A percentile compares a stretch with the other conserved stretches of the same genome.
Conservation (phyloP, 179 eudicot genomes). For the Carnegiea gigantea region DNA sequence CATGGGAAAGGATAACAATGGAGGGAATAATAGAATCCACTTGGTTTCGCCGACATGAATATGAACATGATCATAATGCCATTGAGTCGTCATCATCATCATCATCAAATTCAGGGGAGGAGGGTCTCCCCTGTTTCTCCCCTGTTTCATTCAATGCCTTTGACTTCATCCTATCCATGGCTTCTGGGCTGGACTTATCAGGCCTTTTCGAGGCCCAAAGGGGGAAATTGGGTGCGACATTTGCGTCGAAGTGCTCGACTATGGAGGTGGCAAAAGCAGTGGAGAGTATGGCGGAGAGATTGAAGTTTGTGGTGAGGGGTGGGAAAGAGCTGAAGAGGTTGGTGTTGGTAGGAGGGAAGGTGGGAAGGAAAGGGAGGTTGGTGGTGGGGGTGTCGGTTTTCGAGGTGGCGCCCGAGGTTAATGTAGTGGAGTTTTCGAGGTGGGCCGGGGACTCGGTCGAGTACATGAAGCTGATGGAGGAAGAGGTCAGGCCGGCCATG, state of each 20-base stretch:
- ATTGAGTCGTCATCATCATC: slow-evolving; percentile 23
- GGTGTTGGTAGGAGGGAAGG: slow-evolving; percentile 23
- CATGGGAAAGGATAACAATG: slow-evolving; percentile 26
- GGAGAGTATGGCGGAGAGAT: slow-evolving; percentile 21
- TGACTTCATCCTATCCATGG: slow-evolving; percentile 32
- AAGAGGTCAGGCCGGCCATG: slow-evolving; percentile 38
- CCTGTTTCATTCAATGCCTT: slow-evolving; percentile 31
- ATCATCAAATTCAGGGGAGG: slow-evolving; percentile 6
- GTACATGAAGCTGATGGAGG: slow-evolving; percentile 38
- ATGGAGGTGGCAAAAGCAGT: slow-evolving; percentile 19
- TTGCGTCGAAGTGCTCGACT: slow-evolving; percentile 20
- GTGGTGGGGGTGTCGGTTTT: slow-evolving; percentile 27
- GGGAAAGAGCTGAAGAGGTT: slow-evolving; percentile 25
- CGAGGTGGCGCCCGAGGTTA: slow-evolving; percentile 25
- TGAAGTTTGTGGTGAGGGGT: slow-evolving; percentile 20
- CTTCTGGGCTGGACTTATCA: slow-evolving; percentile 36
- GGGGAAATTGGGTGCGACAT: slow-evolving; percentile 10
- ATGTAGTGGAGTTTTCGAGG: slow-evolving; percentile 31
- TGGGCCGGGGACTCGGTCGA: slow-evolving; percentile 34
- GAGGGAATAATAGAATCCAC: slow-evolving; percentile 19
- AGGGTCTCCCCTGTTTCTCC: slow-evolving; percentile 8
- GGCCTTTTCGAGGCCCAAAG: slow-evolving; percentile 21
- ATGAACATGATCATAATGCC: slow-evolving; percentile 12
- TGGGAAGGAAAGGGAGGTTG: slow-evolving; percentile 31
- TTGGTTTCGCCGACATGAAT: slow-evolving; percentile 26